Base-by-base conservation (phyloP, 257 asterid genomes). In the Nicotiana paniculata region DNA sequence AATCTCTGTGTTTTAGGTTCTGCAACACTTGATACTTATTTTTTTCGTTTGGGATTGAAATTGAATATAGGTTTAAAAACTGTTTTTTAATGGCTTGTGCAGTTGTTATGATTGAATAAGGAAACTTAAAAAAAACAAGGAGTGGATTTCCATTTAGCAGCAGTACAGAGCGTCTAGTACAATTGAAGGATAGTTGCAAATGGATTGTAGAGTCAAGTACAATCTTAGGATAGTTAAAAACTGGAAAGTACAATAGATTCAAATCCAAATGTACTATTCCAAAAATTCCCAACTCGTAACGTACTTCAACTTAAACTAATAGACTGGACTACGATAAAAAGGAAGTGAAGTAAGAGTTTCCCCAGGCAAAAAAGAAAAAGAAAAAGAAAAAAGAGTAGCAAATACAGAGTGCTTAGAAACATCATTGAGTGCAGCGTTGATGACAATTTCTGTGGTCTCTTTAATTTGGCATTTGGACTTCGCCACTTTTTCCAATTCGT, bases 381-480 rank as follows among this genome's bases (percentile, higher is more conserved):
- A 18, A 57, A 12, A 17, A 58, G 9, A 6, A 58, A 18, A 18
- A 18, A 11, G 9, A 7, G 48, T 43, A 7, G 48, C 12, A 43
- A 9, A 9, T 43, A 1, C 59, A 46, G 77, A 46, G 83, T 15
- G 53, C 62, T 70, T 69, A 72, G 30, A 82, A 51, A 70, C 80
- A 39, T 70, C 6, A 82, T 82, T 82, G 84, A 82, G 84, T 82
- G 84, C 84, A 70, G 84, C 84, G 84, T 82, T 82, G 84, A 82
- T 82, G 80, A 70, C 28, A 16, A 53, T 11, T 12, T 53, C 5
- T 53, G 5, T 53, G 6, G 13, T 3, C 5, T 53, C 58, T 13
- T 12, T 13, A 12, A 53, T 6, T 43, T 3, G 75, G 8, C 30
- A 18, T 48, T 51, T 39, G 0, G 0, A 2, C 1, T 43, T 43